Evolutionary conservation across 78 protist species (phyloP).

Genomic region (Creolimax fragrantissima): DNA sequence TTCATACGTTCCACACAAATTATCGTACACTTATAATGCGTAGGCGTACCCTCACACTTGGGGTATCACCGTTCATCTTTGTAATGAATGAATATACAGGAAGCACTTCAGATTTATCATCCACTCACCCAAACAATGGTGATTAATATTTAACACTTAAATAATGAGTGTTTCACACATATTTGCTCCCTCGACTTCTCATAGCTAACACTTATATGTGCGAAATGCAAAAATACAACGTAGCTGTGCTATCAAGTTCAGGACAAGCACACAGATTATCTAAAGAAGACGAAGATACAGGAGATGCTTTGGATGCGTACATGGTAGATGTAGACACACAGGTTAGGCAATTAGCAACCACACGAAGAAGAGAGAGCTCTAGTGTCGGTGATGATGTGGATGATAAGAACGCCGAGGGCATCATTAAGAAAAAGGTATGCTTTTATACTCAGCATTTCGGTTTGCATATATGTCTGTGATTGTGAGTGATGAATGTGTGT

Average conservation of each 20-base stretch:
- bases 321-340: slow-evolving; percentile 43
- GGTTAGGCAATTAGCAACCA: background rate
- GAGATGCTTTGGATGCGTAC: slow-evolving; percentile 69
- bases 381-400: background rate
- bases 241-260: background rate
- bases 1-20: background rate
- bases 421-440: background rate
- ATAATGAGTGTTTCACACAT: background rate
- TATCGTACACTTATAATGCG: too few relatives aligned
- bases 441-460: background rate
- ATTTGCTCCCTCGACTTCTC: background rate
- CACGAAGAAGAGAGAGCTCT: background rate
- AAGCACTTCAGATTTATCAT: too few relatives aligned
- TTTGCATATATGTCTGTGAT: too few relatives aligned
- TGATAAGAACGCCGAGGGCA: background rate
- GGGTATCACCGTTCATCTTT: too few relatives aligned
- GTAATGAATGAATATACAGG: too few relatives aligned
- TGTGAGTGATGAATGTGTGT: too few relatives aligned
- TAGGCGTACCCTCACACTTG: too few relatives aligned
- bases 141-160: background rate
- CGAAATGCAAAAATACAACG: background rate
- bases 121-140: too few relatives aligned
- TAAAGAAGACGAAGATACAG: slow-evolving; percentile 49
- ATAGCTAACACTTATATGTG: too few relatives aligned
- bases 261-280: background rate